A percentile compares a stretch with the other conserved stretches of the same genome.
phyloP scores from a whole-genome alignment of 805 yeast genomes.

The Metschnikowia anglica region DNA sequence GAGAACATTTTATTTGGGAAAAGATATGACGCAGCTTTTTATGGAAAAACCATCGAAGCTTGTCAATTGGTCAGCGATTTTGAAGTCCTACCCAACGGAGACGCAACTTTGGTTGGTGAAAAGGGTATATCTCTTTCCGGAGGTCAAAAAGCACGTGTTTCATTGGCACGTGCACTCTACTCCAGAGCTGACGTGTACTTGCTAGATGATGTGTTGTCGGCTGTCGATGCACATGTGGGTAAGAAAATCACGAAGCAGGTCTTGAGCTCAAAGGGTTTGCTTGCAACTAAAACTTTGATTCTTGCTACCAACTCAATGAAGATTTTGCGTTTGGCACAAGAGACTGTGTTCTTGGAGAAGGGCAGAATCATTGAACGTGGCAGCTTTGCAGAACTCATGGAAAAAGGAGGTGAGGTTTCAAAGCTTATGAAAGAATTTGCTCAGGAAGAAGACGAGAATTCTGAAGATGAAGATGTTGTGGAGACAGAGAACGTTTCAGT shows the following conservation, averaged over 20 bases:
- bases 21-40: constrained; percentile 41
- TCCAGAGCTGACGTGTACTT: constrained; percentile 57
- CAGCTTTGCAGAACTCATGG: constrained; percentile 49
- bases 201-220: constrained; percentile 65
- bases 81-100: constrained; percentile 50
- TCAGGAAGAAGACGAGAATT: constrained; percentile 17
- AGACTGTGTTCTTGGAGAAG: constrained; percentile 56
- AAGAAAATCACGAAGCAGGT: constrained; percentile 52
- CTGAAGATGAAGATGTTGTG: constrained; percentile 5
- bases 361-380: constrained; percentile 59
- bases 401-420: constrained; percentile 33
- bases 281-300: constrained; percentile 52
- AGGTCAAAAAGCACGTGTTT: constrained; percentile 63
- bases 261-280: constrained; percentile 46
- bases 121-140: constrained; percentile 61
- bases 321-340: constrained; percentile 56
- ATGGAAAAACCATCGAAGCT: constrained; percentile 44
- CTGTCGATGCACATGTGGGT: constrained; percentile 73
- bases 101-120: constrained; percentile 56
- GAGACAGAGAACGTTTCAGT: not conserved
- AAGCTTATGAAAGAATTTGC: constrained; percentile 34
- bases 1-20: constrained; percentile 54
- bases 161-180: constrained; percentile 69
- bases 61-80: constrained; percentile 52
- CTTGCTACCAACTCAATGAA: constrained; percentile 59